These are phyloP conservation scores for Sequoiadendron giganteum DNA, from an alignment of 75 land plant genomes.

Conservation along the genomic window DNA sequence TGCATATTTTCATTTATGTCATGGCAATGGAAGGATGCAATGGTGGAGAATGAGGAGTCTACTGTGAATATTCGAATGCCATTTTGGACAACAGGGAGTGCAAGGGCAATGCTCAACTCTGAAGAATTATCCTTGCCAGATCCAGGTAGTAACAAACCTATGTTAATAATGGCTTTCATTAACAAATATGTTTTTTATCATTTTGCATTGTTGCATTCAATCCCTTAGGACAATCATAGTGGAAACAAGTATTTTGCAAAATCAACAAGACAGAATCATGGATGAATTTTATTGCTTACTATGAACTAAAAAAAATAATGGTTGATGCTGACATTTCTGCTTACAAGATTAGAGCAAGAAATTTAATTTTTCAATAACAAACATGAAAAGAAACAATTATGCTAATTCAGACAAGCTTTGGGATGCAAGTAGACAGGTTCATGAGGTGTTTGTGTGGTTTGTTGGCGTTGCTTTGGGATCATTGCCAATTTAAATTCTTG, in stretches of 20 bases:
- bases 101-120: constrained; percentile 47
- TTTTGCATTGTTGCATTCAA: not conserved
- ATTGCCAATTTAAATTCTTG: not conserved
- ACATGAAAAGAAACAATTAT: not conserved
- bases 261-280: not conserved
- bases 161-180: not conserved
- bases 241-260: not conserved
- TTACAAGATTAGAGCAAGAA: not conserved
- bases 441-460: not conserved
- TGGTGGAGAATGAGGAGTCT: constrained; percentile 25
- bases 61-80: constrained; percentile 72
- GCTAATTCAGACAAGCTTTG: not conserved
- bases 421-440: not conserved
- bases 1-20: not conserved
- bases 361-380: not conserved
- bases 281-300: not conserved
- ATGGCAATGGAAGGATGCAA: constrained; percentile 2
- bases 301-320: not conserved
- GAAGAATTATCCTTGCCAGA: constrained; percentile 36
- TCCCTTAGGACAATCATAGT: not conserved
- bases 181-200: not conserved
- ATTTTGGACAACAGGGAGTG: constrained; percentile 54
- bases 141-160: constrained; percentile 46
- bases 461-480: not conserved
- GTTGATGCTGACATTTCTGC: not conserved